Percentiles rank a stretch among this genome's conserved stretches.
These are phyloP conservation scores for Colletotrichum echinochloae DNA, from an alignment of 2,329 filamentous ascomycete species.

Conservation along the genomic window DNA sequence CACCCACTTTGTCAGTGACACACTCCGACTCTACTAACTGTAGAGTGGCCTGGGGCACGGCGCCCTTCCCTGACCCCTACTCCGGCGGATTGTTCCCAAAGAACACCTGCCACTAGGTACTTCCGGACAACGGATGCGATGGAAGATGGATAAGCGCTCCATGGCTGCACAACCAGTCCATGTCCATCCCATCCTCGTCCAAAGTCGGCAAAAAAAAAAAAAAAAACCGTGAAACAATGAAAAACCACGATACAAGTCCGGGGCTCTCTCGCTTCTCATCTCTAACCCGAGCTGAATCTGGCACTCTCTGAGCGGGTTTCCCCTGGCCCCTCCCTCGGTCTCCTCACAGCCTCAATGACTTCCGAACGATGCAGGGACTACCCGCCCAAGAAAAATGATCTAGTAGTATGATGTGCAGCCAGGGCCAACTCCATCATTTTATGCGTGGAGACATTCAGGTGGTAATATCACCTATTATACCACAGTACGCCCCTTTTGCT, in stretches of 20 bases:
- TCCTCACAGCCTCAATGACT: constrained; percentile 11
- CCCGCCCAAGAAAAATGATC: constrained; percentile 5
- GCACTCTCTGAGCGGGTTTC: constrained; percentile 12
- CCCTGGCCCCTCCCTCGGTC: constrained; percentile 12
- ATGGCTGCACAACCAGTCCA: constrained; percentile 24
- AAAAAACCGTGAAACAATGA: constrained; percentile 27
- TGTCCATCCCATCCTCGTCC: constrained; percentile 2
- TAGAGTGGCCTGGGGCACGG: not conserved
- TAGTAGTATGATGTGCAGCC: constrained; percentile 11
- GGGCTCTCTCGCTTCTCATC: constrained; percentile 19
- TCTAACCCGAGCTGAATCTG: constrained; percentile 36
- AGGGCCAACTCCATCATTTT: constrained; percentile 1
- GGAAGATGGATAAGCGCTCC: constrained; percentile 3
- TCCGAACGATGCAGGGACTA: constrained; percentile 19
- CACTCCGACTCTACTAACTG: not conserved
- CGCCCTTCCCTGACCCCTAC: not conserved
- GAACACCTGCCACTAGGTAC: constrained; percentile 22
- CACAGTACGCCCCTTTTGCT: not conserved
- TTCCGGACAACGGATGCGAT: constrained; percentile 36
- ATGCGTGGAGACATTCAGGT: not conserved
- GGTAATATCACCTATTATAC: not conserved
- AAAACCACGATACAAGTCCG: constrained; percentile 18
- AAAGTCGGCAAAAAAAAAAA: constrained; percentile 2
- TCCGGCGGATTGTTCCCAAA: constrained; percentile 22
- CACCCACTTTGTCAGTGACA: not conserved